Evolutionary conservation across 208 protist genomes (phyloP), one percentile per base, ranked within the genome.

Genomic region (Trypanosoma lewisi): DNA sequence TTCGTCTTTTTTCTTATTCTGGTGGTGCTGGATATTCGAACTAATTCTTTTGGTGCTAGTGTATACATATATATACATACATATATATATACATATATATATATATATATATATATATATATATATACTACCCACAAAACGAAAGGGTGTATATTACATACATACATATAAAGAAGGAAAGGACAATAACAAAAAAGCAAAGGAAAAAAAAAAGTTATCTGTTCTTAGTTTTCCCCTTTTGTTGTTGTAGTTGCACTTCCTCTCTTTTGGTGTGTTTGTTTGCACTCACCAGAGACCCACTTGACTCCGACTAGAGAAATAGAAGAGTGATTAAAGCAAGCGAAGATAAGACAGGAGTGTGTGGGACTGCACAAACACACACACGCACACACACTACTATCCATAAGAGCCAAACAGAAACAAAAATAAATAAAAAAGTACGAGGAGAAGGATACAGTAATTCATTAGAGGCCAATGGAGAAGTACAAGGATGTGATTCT

Each of bases 401-500:
- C n/a, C n/a, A n/a, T n/a, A n/a, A n/a, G n/a, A n/a, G n/a, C n/a
- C 36, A 41, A 41, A 41, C 9, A 14, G 36, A 41, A 41, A 41
- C n/a, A n/a, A n/a, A n/a, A n/a, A n/a, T n/a, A n/a, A n/a, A n/a
- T n/a, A n/a, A n/a, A n/a, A n/a, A n/a, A 14, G 36, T 27, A 21
- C n/a, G 19, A 8, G 7, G n/a, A n/a, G 44, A 49, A 49, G 12
- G 44, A 21, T 27, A n/a, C n/a, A n/a, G n/a, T n/a, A n/a, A n/a
- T n/a, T n/a, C n/a, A 5, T 44, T 27, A 16, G 14, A 41, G 34
- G 31, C 25, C 25, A 19, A 94, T 93, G 88, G 87, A 96, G 70
- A 72, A 71, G 50, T 91, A 91, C 75, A 95, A 94, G 60, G 88
- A 96, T 88, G 84, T 95, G 23, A 86, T 96, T 23, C 67, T 95